Conservation (phyloP, 257 asterid species). For the Dorcoceras hygrometricum region DNA sequence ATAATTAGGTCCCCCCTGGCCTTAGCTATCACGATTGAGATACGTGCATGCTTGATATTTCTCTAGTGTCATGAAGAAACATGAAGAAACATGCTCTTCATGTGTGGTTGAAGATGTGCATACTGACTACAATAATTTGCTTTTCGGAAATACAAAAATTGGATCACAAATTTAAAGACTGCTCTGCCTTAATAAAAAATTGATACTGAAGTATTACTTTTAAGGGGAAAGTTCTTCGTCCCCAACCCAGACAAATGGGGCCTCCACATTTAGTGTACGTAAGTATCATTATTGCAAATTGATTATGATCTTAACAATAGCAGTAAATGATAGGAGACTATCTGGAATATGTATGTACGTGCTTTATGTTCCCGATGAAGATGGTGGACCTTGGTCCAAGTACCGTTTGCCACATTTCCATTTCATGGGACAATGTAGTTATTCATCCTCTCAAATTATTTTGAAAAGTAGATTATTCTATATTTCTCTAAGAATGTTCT, state of each 20-base stretch:
- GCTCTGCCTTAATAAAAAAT: too few relatives aligned
- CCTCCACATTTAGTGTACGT: neutral
- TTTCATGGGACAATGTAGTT: neutral
- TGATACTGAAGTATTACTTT: neutral
- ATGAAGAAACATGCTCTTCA: neutral
- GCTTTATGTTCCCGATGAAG: constrained; percentile 15
- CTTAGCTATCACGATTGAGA: neutral
- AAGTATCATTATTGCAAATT: constrained; percentile 19
- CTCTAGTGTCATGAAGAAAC: neutral
- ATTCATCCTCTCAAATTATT: neutral
- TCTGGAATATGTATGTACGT: constrained; percentile 31
- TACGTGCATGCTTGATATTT: neutral
- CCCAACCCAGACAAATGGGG: constrained; percentile 5
- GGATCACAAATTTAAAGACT: too few relatives aligned
- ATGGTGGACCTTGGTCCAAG: constrained; percentile 37
- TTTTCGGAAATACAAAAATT: too few relatives aligned
- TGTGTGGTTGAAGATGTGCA: neutral
- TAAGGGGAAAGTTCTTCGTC: neutral
- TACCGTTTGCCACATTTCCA: neutral
- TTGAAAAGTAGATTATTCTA: too few relatives aligned
- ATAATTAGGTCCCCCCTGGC: neutral
- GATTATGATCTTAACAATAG: constrained; percentile 29
- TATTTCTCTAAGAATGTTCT: neutral
- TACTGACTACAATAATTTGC: neutral
- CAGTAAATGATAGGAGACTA: constrained; percentile 26